These are phyloP conservation scores for Zoysia pacifica DNA, from an alignment of 176 grass and related monocot genomes.

Conservation along the genomic window DNA sequence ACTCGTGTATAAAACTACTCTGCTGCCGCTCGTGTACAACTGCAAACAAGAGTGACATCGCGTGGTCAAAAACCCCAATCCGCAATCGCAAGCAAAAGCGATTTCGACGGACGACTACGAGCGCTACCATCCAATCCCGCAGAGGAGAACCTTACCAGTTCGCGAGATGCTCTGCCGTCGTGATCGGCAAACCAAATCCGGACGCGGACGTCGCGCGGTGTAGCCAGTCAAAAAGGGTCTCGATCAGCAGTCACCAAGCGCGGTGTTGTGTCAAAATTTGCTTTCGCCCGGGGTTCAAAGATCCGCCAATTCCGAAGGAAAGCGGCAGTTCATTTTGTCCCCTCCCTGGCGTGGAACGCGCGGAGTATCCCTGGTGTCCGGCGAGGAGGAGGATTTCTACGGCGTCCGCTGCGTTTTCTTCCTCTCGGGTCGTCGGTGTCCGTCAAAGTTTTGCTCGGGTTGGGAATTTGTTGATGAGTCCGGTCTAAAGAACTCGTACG, in stretches of 20 bases:
- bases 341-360: no score
- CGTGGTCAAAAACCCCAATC: not conserved
- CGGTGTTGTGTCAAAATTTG: conserved; percentile 41
- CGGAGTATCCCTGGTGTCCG: no score
- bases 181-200: conserved; percentile 14
- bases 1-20: no score
- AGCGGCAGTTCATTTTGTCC: no score
- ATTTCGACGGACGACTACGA: not conserved
- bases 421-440: not conserved
- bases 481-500: conserved; percentile 2
- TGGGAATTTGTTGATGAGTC: conserved; percentile 5
- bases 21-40: no score
- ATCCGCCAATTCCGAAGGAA: conserved; percentile 1
- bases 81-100: not conserved
- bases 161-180: no score
- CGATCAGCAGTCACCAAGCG: not conserved
- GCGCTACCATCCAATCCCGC: not conserved
- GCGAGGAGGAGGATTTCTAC: no score
- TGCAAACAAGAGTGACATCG: not conserved
- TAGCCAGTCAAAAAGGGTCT: conserved; percentile 29
- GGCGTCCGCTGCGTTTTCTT: not conserved
- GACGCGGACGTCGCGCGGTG: not conserved
- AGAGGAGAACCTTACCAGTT: not conserved
- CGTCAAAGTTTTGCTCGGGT: conserved; percentile 7
- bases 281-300: conserved; percentile 45